Conservation (phyloP, 768 basidiomycete genomes). For the Coprinellus micaceus region DNA sequence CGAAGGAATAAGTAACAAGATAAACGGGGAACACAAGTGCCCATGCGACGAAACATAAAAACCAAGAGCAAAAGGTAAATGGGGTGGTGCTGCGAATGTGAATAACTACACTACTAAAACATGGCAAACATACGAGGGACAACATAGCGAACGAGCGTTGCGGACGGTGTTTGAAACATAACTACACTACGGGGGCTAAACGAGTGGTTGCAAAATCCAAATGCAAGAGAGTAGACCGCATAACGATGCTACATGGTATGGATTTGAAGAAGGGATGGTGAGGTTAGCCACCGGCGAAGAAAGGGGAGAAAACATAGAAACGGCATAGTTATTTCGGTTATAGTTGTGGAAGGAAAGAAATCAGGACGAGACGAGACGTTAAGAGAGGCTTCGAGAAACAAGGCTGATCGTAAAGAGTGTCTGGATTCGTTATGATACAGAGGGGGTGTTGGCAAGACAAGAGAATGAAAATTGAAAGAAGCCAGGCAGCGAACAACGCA, state of each 20-base stretch:
- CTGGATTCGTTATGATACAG: slow-evolving; percentile 7
- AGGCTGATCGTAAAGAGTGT: not conserved
- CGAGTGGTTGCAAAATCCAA: slow-evolving; percentile 32
- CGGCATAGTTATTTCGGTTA: slow-evolving; percentile 11
- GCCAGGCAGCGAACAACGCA: not conserved
- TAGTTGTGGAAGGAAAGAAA: slow-evolving; percentile 6
- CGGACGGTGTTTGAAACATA: no score
- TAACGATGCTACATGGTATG: not conserved
- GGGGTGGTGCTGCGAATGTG: slow-evolving; percentile 9
- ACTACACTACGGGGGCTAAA: slow-evolving; percentile 41
- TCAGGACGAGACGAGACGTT: slow-evolving; percentile 3
- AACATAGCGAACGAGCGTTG: not conserved
- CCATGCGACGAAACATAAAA: not conserved
- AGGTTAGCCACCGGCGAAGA: slow-evolving; percentile 12
- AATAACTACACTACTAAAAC: slow-evolving; percentile 33
- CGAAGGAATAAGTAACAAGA: no score
- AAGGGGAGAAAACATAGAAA: slow-evolving; percentile 15
- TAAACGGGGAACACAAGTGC: no score
- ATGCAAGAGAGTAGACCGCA: slow-evolving; percentile 42
- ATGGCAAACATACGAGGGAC: slow-evolving; percentile 1
- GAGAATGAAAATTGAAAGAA: not conserved
- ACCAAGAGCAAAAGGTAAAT: slow-evolving; percentile 18
- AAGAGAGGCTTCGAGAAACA: not conserved
- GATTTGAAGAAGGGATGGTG: not conserved
- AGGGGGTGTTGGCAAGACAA: not conserved